These are phyloP conservation scores for Salix viminalis DNA, from an alignment of 345 rosid species.

Conservation along the genomic window DNA sequence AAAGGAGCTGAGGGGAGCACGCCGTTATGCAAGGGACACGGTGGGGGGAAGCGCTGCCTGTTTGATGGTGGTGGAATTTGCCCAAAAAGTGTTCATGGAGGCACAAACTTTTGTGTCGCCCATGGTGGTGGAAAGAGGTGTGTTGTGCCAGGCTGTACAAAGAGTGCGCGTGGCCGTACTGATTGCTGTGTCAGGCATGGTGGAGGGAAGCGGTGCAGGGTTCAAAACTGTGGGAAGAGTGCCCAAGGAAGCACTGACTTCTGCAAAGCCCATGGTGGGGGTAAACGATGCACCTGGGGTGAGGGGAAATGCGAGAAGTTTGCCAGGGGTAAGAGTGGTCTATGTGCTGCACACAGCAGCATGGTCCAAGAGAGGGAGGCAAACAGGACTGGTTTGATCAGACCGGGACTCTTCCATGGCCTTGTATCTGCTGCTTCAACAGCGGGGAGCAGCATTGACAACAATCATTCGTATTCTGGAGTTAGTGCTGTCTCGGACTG, in stretches of 20 bases:
- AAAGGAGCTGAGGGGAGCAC: constrained; percentile 98
- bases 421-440: constrained; percentile 64
- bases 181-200: constrained; percentile 90
- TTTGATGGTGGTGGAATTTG: constrained; percentile 92
- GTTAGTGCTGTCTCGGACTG: constrained; percentile 58
- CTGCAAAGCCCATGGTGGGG: constrained; percentile 98
- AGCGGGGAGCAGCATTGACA: constrained; percentile 48
- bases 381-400: constrained; percentile 53
- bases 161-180: constrained; percentile 96
- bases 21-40: constrained; percentile 90
- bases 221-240: constrained; percentile 73
- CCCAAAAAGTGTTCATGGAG: constrained; percentile 94
- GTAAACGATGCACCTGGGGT: constrained; percentile 78
- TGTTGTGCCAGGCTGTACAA: constrained; percentile 75
- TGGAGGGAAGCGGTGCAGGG: constrained; percentile 82
- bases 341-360: constrained; percentile 88
- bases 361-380: constrained; percentile 48
- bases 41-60: constrained; percentile 94
- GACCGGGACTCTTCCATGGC: constrained; percentile 80
- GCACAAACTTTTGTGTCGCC: constrained; percentile 88
- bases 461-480: constrained; percentile 53
- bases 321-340: constrained; percentile 89
- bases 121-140: constrained; percentile 97
- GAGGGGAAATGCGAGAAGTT: constrained; percentile 84
- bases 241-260: constrained; percentile 96